Percentiles rank a stretch among this genome's conserved stretches.
Evolutionary conservation across 192 early-diverging fungal genomes (phyloP).

Genomic region (Cetraspora pellucida): DNA sequence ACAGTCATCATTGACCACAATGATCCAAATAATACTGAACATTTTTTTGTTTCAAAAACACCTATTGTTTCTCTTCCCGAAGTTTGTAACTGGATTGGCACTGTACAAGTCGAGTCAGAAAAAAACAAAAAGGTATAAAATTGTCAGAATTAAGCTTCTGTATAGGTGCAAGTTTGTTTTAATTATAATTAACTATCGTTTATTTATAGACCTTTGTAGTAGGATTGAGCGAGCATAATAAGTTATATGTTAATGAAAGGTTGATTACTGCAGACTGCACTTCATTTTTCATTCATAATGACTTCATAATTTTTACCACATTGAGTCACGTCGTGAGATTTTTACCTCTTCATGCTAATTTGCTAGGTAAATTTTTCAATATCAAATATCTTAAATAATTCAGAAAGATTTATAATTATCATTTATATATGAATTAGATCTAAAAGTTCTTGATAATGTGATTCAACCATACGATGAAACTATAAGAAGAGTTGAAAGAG

Average conservation of each 20-base stretch:
- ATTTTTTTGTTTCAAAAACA: neutral
- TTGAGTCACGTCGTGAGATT: constrained; percentile 79
- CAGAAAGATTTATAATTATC: neutral
- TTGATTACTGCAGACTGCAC: constrained; percentile 78
- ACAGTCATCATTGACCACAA: neutral
- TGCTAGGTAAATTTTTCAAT: neutral
- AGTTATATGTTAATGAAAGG: constrained; percentile 76
- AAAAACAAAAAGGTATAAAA: constrained; percentile 33
- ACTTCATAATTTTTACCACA: constrained; percentile 86
- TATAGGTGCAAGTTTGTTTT: neutral
- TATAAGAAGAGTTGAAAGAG: constrained; percentile 85
- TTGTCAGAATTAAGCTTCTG: neutral
- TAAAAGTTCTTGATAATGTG: constrained; percentile 51
- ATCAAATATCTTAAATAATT: neutral
- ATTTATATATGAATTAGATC: constrained; percentile 39
- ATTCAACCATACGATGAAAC: constrained; percentile 63
- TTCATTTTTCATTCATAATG: constrained; percentile 81
- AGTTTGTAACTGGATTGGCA: constrained; percentile 44
- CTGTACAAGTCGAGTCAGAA: constrained; percentile 42
- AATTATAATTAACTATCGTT: neutral
- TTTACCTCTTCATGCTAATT: constrained; percentile 41
- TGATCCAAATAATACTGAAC: neutral
- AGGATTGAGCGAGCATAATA: constrained; percentile 77
- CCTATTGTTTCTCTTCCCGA: constrained; percentile 39
- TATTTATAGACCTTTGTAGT: constrained; percentile 56